Percentiles rank a stretch among this genome's conserved stretches.
Evolutionary conservation across 2,329 filamentous ascomycete genomes (phyloP).

Genomic region (Diaporthe humulicola): DNA sequence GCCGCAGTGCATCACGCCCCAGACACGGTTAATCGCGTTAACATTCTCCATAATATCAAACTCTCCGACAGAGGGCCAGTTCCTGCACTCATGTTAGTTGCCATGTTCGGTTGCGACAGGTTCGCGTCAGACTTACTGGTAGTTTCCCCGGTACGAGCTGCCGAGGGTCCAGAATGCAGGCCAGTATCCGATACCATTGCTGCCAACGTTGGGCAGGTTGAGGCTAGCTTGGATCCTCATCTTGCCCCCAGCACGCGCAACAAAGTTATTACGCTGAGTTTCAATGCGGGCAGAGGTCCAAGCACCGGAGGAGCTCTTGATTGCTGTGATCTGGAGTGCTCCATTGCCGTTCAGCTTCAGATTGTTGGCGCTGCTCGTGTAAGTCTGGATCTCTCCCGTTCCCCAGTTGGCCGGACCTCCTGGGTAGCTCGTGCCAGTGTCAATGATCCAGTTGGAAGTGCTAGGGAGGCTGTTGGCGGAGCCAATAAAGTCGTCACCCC

Average conservation of each 20-base stretch:
- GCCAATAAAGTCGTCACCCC: slow-evolving; percentile 21
- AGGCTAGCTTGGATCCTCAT: slow-evolving; percentile 57
- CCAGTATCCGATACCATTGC: slow-evolving; percentile 59
- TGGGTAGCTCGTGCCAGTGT: slow-evolving; percentile 60
- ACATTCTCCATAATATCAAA: slow-evolving; percentile 67
- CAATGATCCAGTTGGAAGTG: slow-evolving; percentile 57
- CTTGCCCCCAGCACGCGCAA: slow-evolving; percentile 51
- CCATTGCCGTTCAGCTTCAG: slow-evolving; percentile 53
- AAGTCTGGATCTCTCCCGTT: slow-evolving; percentile 62
- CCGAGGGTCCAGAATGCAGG: slow-evolving; percentile 69
- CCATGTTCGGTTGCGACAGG: not conserved
- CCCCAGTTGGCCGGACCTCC: slow-evolving; percentile 62
- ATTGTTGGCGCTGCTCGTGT: slow-evolving; percentile 57
- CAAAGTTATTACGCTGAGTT: slow-evolving; percentile 53
- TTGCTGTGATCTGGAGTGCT: slow-evolving; percentile 53
- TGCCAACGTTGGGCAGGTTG: slow-evolving; percentile 17
- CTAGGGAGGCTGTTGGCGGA: slow-evolving; percentile 47
- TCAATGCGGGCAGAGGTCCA: slow-evolving; percentile 69
- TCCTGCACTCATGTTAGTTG: not conserved
- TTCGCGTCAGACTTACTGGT: not conserved
- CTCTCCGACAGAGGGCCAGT: slow-evolving; percentile 65
- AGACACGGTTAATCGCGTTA: slow-evolving; percentile 58
- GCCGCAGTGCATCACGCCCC: slow-evolving; percentile 65
- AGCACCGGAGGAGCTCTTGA: slow-evolving; percentile 45
- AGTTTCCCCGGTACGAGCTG: slow-evolving; percentile 57